A percentile compares a stretch with the other conserved stretches of the same genome.
Conservation (phyloP, 257 asterid genomes). For the Misopates orontium region DNA sequence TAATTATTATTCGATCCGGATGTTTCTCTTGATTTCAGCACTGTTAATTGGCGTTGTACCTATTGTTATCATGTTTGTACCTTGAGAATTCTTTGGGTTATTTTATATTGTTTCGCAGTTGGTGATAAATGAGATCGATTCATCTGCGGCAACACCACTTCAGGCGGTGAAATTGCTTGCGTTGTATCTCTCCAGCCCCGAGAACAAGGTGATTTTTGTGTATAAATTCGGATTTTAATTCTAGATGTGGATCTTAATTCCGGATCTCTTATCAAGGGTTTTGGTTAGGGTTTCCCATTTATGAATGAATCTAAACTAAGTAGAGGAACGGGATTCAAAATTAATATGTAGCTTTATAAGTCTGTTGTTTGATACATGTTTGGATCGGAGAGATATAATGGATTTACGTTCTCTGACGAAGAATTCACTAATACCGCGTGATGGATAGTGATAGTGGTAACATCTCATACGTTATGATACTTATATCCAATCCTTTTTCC, state of each 20-base stretch:
- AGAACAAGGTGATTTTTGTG: slow-evolving; percentile 54
- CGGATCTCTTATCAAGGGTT: background rate
- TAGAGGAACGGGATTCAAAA: background rate
- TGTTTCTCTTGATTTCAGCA: slow-evolving; percentile 1
- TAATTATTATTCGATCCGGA: slow-evolving; percentile 18
- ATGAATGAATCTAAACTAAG: slow-evolving; percentile 4
- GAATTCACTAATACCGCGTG: background rate
- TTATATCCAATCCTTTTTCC: background rate
- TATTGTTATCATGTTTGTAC: background rate
- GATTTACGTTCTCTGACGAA: background rate
- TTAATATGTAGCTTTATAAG: background rate
- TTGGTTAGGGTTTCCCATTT: background rate
- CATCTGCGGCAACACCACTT: slow-evolving; percentile 92
- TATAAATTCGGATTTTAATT: background rate
- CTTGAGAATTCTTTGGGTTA: slow-evolving; percentile 9
- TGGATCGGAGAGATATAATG: background rate
- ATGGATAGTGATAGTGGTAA: too few relatives aligned
- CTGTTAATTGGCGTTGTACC: background rate
- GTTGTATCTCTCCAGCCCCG: slow-evolving; percentile 65
- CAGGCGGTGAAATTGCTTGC: slow-evolving; percentile 97
- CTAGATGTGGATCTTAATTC: slow-evolving; percentile 28
- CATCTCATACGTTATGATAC: background rate
- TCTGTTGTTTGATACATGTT: background rate
- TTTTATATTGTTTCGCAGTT: slow-evolving; percentile 44
- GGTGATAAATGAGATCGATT: slow-evolving; percentile 87